A percentile compares a stretch with the other conserved stretches of the same genome.
These are phyloP conservation scores for Otatea glauca DNA, from an alignment of 176 grass and related monocot species.

Conservation along the genomic window DNA sequence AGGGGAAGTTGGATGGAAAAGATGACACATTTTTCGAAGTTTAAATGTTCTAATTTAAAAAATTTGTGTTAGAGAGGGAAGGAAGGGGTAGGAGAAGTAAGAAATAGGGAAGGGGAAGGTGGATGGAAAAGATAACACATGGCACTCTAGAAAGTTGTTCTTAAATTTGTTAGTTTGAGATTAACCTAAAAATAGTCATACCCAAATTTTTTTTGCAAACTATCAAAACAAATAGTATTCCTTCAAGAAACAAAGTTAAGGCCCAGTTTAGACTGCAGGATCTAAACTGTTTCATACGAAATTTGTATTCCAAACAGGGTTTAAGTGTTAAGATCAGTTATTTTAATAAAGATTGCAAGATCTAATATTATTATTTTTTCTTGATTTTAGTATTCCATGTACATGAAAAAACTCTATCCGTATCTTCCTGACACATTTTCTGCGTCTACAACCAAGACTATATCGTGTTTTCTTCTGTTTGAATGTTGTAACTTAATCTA, in stretches of 20 bases:
- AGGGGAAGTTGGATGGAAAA: too few species aligned
- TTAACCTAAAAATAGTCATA: too few species aligned
- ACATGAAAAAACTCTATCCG: not conserved
- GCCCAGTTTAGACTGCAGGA: too few species aligned
- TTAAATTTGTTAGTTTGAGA: too few species aligned
- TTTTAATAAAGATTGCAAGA: not conserved
- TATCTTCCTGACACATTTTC: not conserved
- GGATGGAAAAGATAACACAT: too few species aligned
- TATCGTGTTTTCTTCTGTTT: not conserved
- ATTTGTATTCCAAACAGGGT: not conserved
- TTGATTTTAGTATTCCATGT: not conserved
- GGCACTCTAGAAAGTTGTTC: too few species aligned
- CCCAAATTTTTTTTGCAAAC: not conserved
- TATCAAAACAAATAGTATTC: not conserved
- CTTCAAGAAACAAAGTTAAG: not conserved
- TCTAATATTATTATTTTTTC: not conserved
- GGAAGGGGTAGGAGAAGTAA: too few species aligned
- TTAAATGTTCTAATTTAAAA: too few species aligned
- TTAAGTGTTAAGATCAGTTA: not conserved
- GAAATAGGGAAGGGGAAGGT: too few species aligned
- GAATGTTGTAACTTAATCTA: not conserved
- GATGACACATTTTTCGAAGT: too few species aligned
- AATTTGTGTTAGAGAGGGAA: too few species aligned
- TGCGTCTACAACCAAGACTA: not conserved
- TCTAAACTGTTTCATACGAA: too few species aligned